Conservation (phyloP, 2,329 filamentous ascomycete species). For the Elsinoe ampelina region DNA sequence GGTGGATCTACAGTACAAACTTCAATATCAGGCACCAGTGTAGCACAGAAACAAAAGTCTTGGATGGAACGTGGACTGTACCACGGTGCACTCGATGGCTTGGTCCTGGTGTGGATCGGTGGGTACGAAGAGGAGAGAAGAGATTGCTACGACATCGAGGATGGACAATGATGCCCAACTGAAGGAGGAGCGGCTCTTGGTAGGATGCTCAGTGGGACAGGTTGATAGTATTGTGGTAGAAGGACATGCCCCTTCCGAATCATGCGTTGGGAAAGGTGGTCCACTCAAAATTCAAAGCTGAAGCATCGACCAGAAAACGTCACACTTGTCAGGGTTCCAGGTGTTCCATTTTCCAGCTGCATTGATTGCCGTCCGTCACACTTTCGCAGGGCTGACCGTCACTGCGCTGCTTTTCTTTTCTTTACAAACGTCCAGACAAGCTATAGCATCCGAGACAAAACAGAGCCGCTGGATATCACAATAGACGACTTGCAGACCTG, state of each 20-base stretch:
- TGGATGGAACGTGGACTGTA: slow-evolving; percentile 2
- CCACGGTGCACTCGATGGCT: slow-evolving; percentile 4
- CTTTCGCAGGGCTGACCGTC: neutral
- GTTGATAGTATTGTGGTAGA: neutral
- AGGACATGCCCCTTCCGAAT: neutral
- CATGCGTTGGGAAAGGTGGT: too few species aligned
- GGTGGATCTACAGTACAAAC: neutral
- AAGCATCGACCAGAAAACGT: slow-evolving; percentile 1
- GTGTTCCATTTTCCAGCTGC: too few species aligned
- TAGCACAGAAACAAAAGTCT: neutral
- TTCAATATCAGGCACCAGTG: slow-evolving; percentile 1
- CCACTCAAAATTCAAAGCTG: neutral
- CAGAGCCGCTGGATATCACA: neutral
- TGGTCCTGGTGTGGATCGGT: neutral
- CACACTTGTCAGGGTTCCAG: neutral
- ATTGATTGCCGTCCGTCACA: neutral
- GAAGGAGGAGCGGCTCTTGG: neutral
- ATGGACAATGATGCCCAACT: neutral
- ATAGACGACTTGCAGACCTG: neutral
- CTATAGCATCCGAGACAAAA: neutral
- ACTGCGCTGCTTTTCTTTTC: neutral
- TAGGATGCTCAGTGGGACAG: neutral
- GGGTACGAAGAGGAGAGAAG: neutral
- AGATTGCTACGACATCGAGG: neutral
- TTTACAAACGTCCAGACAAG: neutral